phyloP scores from a whole-genome alignment of 305 asterid genomes.

The Solanum hybrid region DNA sequence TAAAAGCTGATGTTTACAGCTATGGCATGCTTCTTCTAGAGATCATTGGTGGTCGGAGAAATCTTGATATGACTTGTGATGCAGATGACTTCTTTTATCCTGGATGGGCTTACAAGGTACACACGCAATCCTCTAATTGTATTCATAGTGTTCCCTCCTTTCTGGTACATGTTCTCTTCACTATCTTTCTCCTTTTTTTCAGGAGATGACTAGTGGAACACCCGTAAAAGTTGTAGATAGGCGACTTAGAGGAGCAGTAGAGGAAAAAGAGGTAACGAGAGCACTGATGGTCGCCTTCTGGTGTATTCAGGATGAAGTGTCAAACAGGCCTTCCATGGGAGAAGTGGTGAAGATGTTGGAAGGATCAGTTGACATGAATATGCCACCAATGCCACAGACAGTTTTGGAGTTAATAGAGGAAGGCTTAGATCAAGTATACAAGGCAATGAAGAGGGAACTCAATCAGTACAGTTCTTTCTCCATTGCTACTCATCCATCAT shows the following conservation, averaged over 20 bases:
- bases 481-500: conserved; percentile 41
- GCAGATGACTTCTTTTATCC: conserved; percentile 74
- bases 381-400: conserved; percentile 65
- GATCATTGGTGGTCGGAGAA: conserved; percentile 72
- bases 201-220: conserved; percentile 53
- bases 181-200: not conserved
- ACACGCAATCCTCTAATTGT: not conserved
- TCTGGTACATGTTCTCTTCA: not conserved
- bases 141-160: not conserved
- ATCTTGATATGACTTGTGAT: conserved; percentile 64
- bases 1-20: conserved; percentile 78
- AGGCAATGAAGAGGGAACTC: conserved; percentile 69
- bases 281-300: conserved; percentile 58
- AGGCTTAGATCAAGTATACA: conserved; percentile 66
- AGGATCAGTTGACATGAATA: conserved; percentile 44
- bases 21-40: conserved; percentile 83
- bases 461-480: conserved; percentile 55
- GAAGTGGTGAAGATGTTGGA: conserved; percentile 78
- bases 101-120: conserved; percentile 86
- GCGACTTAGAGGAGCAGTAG: conserved; percentile 49
- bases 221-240: conserved; percentile 49
- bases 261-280: conserved; percentile 46
- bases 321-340: conserved; percentile 70
- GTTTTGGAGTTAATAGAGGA: conserved; percentile 68
- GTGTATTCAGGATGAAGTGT: conserved; percentile 76